Percentiles rank a stretch among this genome's conserved stretches.
Evolutionary conservation across 305 asterid genomes (phyloP).

Genomic region (Fraxinus nigra): DNA sequence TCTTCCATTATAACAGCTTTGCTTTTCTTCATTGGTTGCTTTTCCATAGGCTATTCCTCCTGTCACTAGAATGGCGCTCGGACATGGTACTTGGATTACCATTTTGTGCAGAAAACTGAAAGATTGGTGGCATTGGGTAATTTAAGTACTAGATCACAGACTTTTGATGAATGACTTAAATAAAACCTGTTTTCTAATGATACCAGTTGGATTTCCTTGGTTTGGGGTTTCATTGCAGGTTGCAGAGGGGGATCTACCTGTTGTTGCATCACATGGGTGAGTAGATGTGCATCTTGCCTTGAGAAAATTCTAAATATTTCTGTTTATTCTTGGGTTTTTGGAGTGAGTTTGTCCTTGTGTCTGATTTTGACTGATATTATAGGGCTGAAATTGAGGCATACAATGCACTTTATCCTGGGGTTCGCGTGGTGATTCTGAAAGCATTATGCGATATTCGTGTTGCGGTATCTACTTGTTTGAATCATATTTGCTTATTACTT

Average conservation of each 20-base stretch:
- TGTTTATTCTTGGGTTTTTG: slow-evolving; percentile 10
- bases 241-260: slow-evolving; percentile 96
- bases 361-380: slow-evolving; percentile 21
- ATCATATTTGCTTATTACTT: neutral
- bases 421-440: slow-evolving; percentile 91
- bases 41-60: slow-evolving; percentile 90
- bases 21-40: neutral
- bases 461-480: slow-evolving; percentile 52
- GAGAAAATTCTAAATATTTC: slow-evolving; percentile 10
- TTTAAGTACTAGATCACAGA: slow-evolving; percentile 9
- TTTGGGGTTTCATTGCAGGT: slow-evolving; percentile 50
- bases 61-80: slow-evolving; percentile 86
- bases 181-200: neutral
- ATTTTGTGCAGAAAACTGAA: slow-evolving; percentile 88
- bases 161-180: slow-evolving; percentile 9
- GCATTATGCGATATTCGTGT: slow-evolving; percentile 99
- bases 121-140: slow-evolving; percentile 99
- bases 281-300: slow-evolving; percentile 27
- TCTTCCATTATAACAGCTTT: neutral
- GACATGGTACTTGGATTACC: slow-evolving; percentile 85
- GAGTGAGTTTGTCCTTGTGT: slow-evolving; percentile 14
- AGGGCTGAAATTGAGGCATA: slow-evolving; percentile 94
- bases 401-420: slow-evolving; percentile 76
- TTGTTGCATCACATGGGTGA: slow-evolving; percentile 97
- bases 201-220: slow-evolving; percentile 21